Evolutionary conservation across 2,329 filamentous ascomycete species (phyloP).

Genomic region (Cytospora piceicola): DNA sequence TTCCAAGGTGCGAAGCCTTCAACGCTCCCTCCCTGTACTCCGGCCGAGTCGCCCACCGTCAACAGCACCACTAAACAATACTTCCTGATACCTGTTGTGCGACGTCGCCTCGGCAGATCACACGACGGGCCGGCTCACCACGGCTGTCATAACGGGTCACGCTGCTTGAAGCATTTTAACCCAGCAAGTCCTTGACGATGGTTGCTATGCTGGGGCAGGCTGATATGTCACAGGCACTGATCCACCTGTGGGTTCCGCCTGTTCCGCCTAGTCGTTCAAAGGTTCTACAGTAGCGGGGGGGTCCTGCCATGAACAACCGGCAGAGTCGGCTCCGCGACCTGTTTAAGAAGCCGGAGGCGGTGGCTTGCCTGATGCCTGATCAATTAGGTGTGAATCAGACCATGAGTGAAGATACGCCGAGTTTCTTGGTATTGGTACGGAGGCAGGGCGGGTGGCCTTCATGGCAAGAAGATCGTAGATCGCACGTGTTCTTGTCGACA

Average conservation of each 20-base stretch:
- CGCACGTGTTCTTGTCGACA: conserved; percentile 22
- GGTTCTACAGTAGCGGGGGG: conserved; percentile 8
- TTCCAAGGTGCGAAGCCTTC: not conserved
- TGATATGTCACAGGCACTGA: not conserved
- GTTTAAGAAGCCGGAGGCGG: conserved; percentile 9
- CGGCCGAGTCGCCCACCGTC: not conserved
- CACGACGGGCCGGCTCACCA: conserved; percentile 14
- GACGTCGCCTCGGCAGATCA: conserved; percentile 13
- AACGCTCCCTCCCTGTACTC: not conserved
- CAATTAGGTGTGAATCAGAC: conserved; percentile 10
- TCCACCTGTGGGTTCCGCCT: conserved; percentile 10
- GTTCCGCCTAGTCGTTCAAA: conserved; percentile 7
- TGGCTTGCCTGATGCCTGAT: conserved; percentile 1
- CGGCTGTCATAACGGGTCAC: conserved; percentile 15
- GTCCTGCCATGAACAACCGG: conserved; percentile 13
- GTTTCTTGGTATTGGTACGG: conserved; percentile 4
- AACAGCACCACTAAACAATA: not conserved
- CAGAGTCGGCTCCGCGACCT: conserved; percentile 12
- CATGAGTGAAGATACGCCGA: not conserved
- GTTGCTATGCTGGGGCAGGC: not conserved
- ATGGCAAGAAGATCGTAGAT: conserved; percentile 18
- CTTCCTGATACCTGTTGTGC: conserved; percentile 4
- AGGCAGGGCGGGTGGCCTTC: conserved; percentile 15
- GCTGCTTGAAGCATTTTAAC: not conserved
- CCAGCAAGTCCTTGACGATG: not conserved